phyloP scores from a whole-genome alignment of 2,329 filamentous ascomycete species.

The Beauveria sp. region DNA sequence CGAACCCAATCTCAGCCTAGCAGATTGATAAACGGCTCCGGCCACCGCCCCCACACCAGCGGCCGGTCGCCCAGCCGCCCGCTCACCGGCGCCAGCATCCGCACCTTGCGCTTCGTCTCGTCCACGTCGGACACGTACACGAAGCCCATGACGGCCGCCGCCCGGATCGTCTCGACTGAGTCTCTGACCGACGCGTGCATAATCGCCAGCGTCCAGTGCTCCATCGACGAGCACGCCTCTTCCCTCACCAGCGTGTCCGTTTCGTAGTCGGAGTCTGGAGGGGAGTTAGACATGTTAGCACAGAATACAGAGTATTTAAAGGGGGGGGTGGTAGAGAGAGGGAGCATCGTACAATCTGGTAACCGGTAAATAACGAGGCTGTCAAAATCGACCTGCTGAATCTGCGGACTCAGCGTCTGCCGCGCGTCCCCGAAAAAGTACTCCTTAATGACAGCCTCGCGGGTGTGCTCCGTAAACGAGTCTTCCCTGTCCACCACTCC shows the following conservation, averaged over 20 bases:
- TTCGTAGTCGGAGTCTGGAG: constrained; percentile 23
- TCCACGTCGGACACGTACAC: constrained; percentile 91
- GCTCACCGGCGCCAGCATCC: constrained; percentile 75
- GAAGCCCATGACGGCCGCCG: constrained; percentile 83
- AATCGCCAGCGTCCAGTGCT: constrained; percentile 78
- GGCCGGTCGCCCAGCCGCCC: constrained; percentile 73
- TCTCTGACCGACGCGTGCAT: constrained; percentile 70
- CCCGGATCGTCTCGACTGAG: constrained; percentile 62
- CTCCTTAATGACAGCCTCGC: constrained; percentile 73
- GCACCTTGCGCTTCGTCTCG: constrained; percentile 70
- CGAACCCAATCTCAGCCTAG: constrained; percentile 38
- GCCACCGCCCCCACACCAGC: constrained; percentile 79
- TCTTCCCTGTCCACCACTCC: constrained; percentile 75
- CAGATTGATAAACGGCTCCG: constrained; percentile 73
- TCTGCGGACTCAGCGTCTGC: constrained; percentile 76
- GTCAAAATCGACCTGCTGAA: constrained; percentile 73
- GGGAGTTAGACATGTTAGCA: neutral
- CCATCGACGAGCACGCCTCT: constrained; percentile 58
- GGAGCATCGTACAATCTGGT: constrained; percentile 43
- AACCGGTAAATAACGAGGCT: constrained; percentile 67
- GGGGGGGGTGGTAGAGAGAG: neutral
- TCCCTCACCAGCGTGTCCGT: constrained; percentile 51
- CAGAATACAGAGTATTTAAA: neutral
- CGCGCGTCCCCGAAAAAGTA: constrained; percentile 88
- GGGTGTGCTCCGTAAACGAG: constrained; percentile 62